Evolutionary conservation across 2,329 filamentous ascomycete species (phyloP), one percentile per base, ranked within the genome.

Genomic region (Juglanconis sp.): DNA sequence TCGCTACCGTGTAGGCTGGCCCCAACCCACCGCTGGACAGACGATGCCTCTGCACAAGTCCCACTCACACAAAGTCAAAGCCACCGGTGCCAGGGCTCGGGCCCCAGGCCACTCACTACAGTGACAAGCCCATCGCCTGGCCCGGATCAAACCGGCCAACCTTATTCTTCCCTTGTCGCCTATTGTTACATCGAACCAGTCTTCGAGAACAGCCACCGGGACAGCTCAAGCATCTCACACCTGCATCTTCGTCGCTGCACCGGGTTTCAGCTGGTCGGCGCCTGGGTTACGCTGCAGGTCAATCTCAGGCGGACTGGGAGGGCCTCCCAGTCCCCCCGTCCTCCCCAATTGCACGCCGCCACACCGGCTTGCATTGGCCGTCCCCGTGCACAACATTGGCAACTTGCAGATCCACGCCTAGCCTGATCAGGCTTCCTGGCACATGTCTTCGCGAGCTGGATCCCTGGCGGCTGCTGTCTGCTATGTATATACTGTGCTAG

Each of bases 181-280:
- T 30, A 24, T 24, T 47, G 44, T 53, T 30, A 32, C 30, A 15
- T 38, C 36, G 31, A 36, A 17, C 30, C 30, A 55, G 42, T 46
- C 40, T 6, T 34, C 17, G 44, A 47, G 15, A 47, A 30, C 44
- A 24, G 17, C 5, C 17, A 47, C n/a, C 38, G 38, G 38, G 30
- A 49, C 24, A 34, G n/a, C 34, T 24, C 5, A 6, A 11, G 11
- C 32, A 24, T 35, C 34, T 36, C n/a, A 38, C 56, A 47, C 44
- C 8, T 57, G 59, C 59, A 54, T 57, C 44, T 48, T 40, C 35
- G 40, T 24, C 40, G 56, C 56, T 48, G 60, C 57, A 44, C 56
- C 46, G 53, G 53, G 48, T 59, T 59, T 62, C 60, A 62, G 60
- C 60, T 59, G 60, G 46, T 50, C n/a, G 32, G 31, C 49, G 15